A percentile compares a stretch with the other conserved stretches of the same genome.
Conservation (phyloP, 2,329 filamentous ascomycete genomes). For the Arthrobotrys entomopaga region DNA sequence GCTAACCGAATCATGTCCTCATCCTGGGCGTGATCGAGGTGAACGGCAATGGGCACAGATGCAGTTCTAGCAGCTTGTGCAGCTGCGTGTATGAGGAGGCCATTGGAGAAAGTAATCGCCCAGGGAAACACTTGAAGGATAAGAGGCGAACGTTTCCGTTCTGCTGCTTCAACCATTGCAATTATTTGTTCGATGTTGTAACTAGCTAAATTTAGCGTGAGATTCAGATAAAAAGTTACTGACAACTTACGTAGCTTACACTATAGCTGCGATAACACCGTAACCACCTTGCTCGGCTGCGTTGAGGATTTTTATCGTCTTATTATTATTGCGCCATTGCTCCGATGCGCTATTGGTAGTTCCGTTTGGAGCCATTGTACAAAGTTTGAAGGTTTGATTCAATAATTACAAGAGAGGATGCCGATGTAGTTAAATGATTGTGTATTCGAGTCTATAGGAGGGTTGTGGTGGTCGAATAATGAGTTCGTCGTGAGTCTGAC, state of each 20-base stretch:
- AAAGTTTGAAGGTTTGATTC: no score
- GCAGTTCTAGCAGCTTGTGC: slow-evolving; percentile 69
- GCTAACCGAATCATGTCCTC: slow-evolving; percentile 71
- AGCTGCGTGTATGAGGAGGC: slow-evolving; percentile 68
- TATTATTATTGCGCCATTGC: slow-evolving; percentile 62
- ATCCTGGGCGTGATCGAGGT: slow-evolving; percentile 75
- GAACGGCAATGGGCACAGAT: slow-evolving; percentile 70
- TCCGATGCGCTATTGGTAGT: slow-evolving; percentile 25
- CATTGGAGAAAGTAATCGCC: slow-evolving; percentile 74
- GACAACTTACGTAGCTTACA: no score
- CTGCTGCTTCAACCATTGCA: slow-evolving; percentile 74
- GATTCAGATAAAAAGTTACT: not conserved
- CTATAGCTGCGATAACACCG: slow-evolving; percentile 68
- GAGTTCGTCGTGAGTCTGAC: not conserved
- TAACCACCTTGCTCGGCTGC: slow-evolving; percentile 69
- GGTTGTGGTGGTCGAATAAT: not conserved
- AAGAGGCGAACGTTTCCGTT: slow-evolving; percentile 73
- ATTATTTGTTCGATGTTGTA: slow-evolving; percentile 79
- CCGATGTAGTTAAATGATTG: no score
- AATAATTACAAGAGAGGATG: no score
- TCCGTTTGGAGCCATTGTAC: slow-evolving; percentile 14
- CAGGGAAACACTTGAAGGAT: slow-evolving; percentile 80
- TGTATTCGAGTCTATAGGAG: no score
- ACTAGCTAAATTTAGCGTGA: slow-evolving; percentile 58
- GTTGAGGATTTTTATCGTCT: slow-evolving; percentile 69